Evolutionary conservation across 2,329 filamentous ascomycete species (phyloP), one percentile per base, ranked within the genome.

Genomic region (Ascomycota sp.): DNA sequence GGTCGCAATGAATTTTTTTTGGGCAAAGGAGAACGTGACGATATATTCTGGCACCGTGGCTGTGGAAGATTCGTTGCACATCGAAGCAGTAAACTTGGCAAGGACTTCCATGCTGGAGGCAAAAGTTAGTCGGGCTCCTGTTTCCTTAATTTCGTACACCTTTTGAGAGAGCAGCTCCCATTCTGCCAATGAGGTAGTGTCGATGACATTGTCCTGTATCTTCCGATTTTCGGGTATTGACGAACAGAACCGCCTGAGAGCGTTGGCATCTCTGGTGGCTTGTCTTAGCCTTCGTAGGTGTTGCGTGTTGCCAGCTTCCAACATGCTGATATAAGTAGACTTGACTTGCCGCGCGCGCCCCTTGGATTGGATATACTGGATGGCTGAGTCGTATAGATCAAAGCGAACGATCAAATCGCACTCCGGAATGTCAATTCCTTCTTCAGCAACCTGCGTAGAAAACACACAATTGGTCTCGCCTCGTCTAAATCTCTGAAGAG

Each of bases 351-450:
- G 68, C 9, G 89, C 89, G 35, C 89, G 70, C 0, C 89, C 89
- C 40, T 82, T 70, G 10, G 84, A 93, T 51, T 98, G 89, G 13
- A 95, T 74, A 48, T 93, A 95, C 47, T 92, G 80, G 34, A 95
- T 95, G 52, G 92, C 72, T 0, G 86, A 93, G 9, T 66, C 64
- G 53, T 83, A 92, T 2, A 92, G 65, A 47, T 95, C 82, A 45
- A 93, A 98, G 2, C 84, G 57, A 38, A 78, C 61, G 25, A 77
- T 59, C 1, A 75, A 48, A 40, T 76, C 75, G 49, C 72, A 77
- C 36, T 74, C 68, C 0, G 72, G 72, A 32, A 77, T 66, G 42
- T 77, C 72, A 9, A 77, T 62, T 1, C 72, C 72, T 46, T 77
- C 72, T 43, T 77, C 72, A 0, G 66, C 72, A 2, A 77, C 67